phyloP scores from a whole-genome alignment of 1,284 basidiomycete genomes.

The Erythrobasidium hasegawianum region DNA sequence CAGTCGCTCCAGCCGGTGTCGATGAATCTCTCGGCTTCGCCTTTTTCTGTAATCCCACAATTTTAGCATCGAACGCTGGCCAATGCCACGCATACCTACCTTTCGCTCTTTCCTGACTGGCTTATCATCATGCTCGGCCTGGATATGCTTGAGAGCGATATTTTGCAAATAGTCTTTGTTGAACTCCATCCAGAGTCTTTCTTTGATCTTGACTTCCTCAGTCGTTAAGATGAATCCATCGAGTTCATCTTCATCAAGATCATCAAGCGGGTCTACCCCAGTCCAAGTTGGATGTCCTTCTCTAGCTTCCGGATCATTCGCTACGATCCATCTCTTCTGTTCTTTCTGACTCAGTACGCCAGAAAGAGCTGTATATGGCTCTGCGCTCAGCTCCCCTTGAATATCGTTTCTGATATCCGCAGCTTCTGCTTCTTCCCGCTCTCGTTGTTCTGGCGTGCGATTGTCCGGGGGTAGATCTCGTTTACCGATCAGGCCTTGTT shows the following conservation, averaged over 20 bases:
- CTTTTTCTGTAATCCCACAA: slow-evolving; percentile 51
- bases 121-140: slow-evolving; percentile 51
- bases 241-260: slow-evolving; percentile 88
- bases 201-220: slow-evolving; percentile 83
- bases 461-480: slow-evolving; percentile 40
- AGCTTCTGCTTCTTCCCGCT: slow-evolving; percentile 33
- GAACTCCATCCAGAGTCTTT: slow-evolving; percentile 93
- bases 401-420: slow-evolving; percentile 36
- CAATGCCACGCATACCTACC: slow-evolving; percentile 52
- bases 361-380: slow-evolving; percentile 26
- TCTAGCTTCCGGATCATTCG: slow-evolving; percentile 10
- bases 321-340: slow-evolving; percentile 8
- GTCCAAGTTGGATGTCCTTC: slow-evolving; percentile 22
- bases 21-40: slow-evolving; percentile 66
- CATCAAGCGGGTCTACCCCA: slow-evolving; percentile 54
- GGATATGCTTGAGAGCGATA: slow-evolving; percentile 55
- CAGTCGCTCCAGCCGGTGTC: slow-evolving; percentile 61
- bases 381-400: slow-evolving; percentile 22
- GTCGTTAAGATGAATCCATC: slow-evolving; percentile 74
- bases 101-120: slow-evolving; percentile 54
- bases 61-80: slow-evolving; percentile 53
- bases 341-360: slow-evolving; percentile 28
- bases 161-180: slow-evolving; percentile 91
- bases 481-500: slow-evolving; percentile 12
- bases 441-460: slow-evolving; percentile 43